Evolutionary conservation across 768 basidiomycete species (phyloP).

Genomic region (Psilocybe subaeruginosa): DNA sequence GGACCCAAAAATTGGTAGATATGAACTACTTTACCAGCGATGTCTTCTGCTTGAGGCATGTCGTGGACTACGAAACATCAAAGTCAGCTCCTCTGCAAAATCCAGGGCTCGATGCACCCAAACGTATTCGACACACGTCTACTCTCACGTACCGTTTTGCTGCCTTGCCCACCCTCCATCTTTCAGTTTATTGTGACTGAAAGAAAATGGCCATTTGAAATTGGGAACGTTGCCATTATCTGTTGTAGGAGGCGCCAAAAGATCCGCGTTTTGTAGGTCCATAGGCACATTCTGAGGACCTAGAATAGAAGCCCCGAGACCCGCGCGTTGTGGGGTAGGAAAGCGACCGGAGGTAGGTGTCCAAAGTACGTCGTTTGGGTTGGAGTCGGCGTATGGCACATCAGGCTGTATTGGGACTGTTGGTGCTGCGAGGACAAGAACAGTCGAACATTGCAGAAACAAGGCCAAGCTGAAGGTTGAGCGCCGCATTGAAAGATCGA

Average conservation of each 20-base stretch:
- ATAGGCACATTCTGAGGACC: conserved; percentile 61
- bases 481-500: neutral
- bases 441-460: neutral
- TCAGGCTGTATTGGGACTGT: conserved; percentile 18
- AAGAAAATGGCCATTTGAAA: conserved; percentile 65
- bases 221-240: conserved; percentile 58
- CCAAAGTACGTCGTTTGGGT: conserved; percentile 25
- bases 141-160: conserved; percentile 49
- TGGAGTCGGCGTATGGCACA: conserved; percentile 22
- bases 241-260: conserved; percentile 63
- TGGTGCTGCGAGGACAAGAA: conserved; percentile 9
- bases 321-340: conserved; percentile 47
- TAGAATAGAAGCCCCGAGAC: conserved; percentile 48
- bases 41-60: conserved; percentile 50
- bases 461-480: neutral
- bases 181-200: conserved; percentile 62
- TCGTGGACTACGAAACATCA: conserved; percentile 35
- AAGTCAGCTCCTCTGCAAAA: no score
- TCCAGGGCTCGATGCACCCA: no score
- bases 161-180: conserved; percentile 71
- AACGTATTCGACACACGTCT: no score
- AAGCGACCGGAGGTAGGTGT: conserved; percentile 15
- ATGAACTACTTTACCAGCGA: conserved; percentile 30
- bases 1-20: neutral
- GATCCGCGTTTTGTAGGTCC: conserved; percentile 59